Evolutionary conservation across 495 filamentous ascomycete genomes (phyloP), one percentile per base, ranked within the genome.

Genomic region (Pyrenula massariospora): DNA sequence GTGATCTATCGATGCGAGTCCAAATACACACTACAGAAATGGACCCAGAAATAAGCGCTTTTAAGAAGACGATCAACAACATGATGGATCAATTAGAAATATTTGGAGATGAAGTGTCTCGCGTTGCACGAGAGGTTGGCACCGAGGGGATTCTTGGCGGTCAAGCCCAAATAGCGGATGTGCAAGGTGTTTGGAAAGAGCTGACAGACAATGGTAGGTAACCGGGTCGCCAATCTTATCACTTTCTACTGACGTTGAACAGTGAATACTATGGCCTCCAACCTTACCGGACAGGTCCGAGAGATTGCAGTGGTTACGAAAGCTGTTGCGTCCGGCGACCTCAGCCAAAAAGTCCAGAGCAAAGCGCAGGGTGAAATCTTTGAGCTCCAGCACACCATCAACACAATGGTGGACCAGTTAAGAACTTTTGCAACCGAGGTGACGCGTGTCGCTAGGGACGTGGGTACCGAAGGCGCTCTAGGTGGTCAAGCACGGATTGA

Each of bases 21-120:
- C 84, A 91, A 51, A 93, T 99, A 62, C 92, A 97, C 67, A 87
- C 88, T 8, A 82, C 91, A 62, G 93, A 99, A 71, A 93, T 96
- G 88, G 93, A 99, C 77, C 91, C 93, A 0, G 94, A 99, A 77
- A 99, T 99, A 64, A 89, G 88, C n/a, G 92, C 87, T 2, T 99
- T 99, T 80, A 99, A 99, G 75, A 84, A 88, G 56, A 96, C 91
- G 15, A 85, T 77, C 74, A 99, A 99, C 65, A 95, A 85, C 55
- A 99, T 99, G 93, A 95, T 97, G 81, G 93, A 97, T 66, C 93
- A 97, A 73, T 78, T 98, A 55, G 91, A 96, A 68, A 87, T 93
- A 54, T 98, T 98, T 71, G 91, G 93, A 64, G 92, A 87, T 68
- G 91, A 98, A 73, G 93, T 98, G 62, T 97, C 94, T 57, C 84